Conservation (phyloP, 1,284 basidiomycete species). For the Puccinia horiana region DNA sequence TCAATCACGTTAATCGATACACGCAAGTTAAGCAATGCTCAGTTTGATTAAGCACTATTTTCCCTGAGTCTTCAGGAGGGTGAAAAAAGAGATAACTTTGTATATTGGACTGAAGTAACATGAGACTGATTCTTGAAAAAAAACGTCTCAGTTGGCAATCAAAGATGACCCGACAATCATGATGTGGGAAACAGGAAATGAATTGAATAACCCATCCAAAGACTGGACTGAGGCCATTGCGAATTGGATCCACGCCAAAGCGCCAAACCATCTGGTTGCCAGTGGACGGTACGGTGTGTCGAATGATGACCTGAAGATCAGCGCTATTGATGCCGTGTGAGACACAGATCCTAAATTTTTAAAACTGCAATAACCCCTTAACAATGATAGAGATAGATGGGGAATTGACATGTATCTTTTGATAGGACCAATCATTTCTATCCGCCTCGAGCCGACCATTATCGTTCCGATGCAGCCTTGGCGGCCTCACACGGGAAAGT, state of each 20-base stretch:
- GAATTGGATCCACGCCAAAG: constrained; percentile 57
- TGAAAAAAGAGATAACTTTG: background rate
- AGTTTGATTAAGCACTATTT: background rate
- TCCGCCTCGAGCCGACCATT: constrained; percentile 41
- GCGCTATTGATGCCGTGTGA: constrained; percentile 34
- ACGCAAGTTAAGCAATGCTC: constrained; percentile 38
- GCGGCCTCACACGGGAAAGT: constrained; percentile 51
- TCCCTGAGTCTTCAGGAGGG: background rate
- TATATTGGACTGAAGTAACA: background rate
- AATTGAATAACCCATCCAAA: constrained; percentile 57
- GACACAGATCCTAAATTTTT: background rate
- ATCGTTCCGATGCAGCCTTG: constrained; percentile 50
- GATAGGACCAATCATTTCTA: constrained; percentile 54
- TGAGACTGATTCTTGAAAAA: background rate
- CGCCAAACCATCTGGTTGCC: constrained; percentile 58
- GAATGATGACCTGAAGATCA: constrained; percentile 26
- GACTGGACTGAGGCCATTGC: constrained; percentile 59
- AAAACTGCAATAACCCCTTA: background rate
- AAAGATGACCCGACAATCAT: constrained; percentile 57
- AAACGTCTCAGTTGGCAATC: constrained; percentile 52
- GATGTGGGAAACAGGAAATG: constrained; percentile 60
- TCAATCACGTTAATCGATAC: constrained; percentile 24
- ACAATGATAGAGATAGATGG: background rate
- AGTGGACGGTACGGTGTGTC: constrained; percentile 44
- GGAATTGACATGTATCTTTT: background rate